A percentile compares a stretch with the other conserved stretches of the same genome.
phyloP scores from a whole-genome alignment of 164 flowering plant species.

The Buxus sempervirens region DNA sequence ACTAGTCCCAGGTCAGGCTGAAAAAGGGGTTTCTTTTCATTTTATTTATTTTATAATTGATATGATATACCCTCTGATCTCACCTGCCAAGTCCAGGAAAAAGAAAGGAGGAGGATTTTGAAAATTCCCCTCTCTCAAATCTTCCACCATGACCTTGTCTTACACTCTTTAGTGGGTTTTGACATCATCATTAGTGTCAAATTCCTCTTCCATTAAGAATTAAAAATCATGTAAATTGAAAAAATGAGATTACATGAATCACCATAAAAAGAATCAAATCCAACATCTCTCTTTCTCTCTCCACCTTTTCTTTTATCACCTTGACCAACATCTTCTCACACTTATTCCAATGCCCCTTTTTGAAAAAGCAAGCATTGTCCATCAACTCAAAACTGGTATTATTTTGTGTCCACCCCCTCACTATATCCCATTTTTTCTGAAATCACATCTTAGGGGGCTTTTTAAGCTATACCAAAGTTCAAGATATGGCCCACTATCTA shows the following conservation, averaged over 20 bases:
- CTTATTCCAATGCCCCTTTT: slow-evolving; percentile 8
- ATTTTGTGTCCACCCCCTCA: not conserved
- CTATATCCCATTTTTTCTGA: not conserved
- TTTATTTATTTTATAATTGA: too few relatives aligned
- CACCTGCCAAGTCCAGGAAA: slow-evolving; percentile 15
- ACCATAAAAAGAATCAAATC: not conserved
- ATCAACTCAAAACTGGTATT: not conserved
- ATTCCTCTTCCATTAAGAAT: not conserved
- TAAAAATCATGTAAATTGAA: too few relatives aligned
- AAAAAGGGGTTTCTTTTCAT: too few relatives aligned
- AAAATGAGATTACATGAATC: slow-evolving; percentile 3
- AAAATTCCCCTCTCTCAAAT: slow-evolving; percentile 2
- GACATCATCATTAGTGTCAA: too few relatives aligned
- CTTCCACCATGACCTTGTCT: not conserved
- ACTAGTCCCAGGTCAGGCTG: too few relatives aligned
- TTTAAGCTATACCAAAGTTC: too few relatives aligned
- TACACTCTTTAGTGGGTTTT: too few relatives aligned
- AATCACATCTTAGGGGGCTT: not conserved
- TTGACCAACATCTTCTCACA: slow-evolving; percentile 15
- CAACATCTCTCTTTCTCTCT: slow-evolving; percentile 1
- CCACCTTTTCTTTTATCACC: not conserved
- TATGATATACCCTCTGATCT: not conserved
- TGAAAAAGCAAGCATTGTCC: slow-evolving; percentile 7
- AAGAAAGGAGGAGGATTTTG: not conserved
- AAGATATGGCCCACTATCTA: too few relatives aligned